Percentiles rank a stretch among this genome's conserved stretches.
Evolutionary conservation across 2,329 filamentous ascomycete species (phyloP).

Genomic region (Aureobasidium leucospermi): DNA sequence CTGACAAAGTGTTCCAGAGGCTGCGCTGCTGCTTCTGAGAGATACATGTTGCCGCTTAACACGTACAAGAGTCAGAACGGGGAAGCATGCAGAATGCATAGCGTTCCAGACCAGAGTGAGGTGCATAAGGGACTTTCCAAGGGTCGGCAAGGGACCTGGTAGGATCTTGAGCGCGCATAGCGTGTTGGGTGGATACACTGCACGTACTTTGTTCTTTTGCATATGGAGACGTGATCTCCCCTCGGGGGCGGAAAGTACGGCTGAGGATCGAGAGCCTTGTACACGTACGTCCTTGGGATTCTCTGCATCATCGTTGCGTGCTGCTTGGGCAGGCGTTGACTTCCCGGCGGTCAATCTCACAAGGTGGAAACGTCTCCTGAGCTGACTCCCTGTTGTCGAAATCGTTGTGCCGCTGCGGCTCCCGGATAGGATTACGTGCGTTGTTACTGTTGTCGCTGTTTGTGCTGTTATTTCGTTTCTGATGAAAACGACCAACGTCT

Average conservation of each 20-base stretch:
- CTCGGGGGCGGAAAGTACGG: not conserved
- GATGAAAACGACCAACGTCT: constrained; percentile 1
- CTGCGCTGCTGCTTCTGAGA: not conserved
- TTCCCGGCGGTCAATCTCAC: not conserved
- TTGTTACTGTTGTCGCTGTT: not conserved
- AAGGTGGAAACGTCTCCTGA: not conserved
- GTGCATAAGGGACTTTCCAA: not conserved
- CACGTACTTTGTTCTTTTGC: constrained; percentile 1
- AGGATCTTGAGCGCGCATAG: not conserved
- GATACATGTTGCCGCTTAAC: not conserved
- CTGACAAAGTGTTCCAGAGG: not conserved
- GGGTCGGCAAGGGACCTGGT: not conserved
- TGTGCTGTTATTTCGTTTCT: constrained; percentile 11
- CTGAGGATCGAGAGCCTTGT: not conserved
- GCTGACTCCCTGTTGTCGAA: not conserved
- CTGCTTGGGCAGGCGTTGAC: not conserved
- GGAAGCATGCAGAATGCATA: not conserved
- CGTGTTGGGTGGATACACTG: too few species aligned
- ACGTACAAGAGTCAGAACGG: not conserved
- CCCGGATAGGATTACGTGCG: not conserved
- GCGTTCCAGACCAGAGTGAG: not conserved
- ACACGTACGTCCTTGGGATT: not conserved
- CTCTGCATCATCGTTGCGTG: constrained; percentile 2
- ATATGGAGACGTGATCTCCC: not conserved
- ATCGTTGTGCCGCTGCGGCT: not conserved